Conservation (phyloP, 2,329 filamentous ascomycete species). For the Ceratocystis destructans region DNA sequence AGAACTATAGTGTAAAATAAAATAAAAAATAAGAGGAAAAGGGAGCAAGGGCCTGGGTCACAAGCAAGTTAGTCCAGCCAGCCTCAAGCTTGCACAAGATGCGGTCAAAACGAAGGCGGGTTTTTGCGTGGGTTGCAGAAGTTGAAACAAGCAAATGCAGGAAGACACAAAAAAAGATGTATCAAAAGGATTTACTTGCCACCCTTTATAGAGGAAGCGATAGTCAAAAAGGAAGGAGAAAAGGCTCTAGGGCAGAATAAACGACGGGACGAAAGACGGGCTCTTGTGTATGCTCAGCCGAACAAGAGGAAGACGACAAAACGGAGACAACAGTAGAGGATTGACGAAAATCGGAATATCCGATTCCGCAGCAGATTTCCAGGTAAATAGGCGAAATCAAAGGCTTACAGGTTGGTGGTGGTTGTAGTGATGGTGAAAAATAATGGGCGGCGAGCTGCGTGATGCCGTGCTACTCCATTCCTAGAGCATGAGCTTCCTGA, state of each 20-base stretch:
- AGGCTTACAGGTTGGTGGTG: not conserved
- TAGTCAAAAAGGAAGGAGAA: not conserved
- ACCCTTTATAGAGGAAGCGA: not conserved
- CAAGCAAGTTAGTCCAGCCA: not conserved
- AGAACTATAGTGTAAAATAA: not conserved
- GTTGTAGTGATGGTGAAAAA: not conserved
- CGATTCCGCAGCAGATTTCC: not conserved
- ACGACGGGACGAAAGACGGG: not conserved
- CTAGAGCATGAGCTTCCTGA: slow-evolving; percentile 2
- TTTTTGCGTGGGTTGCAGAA: slow-evolving; percentile 5
- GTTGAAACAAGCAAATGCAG: slow-evolving; percentile 5
- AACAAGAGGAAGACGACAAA: not conserved
- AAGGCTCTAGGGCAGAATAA: not conserved
- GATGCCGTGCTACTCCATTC: slow-evolving; percentile 6
- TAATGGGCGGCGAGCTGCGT: not conserved
- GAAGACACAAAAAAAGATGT: not conserved
- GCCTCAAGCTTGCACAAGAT: not conserved
- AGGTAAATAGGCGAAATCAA: slow-evolving; percentile 8
- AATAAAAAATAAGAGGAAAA: not conserved
- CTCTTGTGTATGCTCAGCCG: not conserved
- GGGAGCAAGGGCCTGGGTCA: not conserved
- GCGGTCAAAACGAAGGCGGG: slow-evolving; percentile 3
- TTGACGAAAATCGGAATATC: not conserved
- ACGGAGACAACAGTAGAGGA: not conserved
- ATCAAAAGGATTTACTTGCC: not conserved